Percentiles rank a stretch among this genome's conserved stretches.
Evolutionary conservation across 1,139 yeast genomes (phyloP).

Genomic region (Meyerozyma smithsonii): DNA sequence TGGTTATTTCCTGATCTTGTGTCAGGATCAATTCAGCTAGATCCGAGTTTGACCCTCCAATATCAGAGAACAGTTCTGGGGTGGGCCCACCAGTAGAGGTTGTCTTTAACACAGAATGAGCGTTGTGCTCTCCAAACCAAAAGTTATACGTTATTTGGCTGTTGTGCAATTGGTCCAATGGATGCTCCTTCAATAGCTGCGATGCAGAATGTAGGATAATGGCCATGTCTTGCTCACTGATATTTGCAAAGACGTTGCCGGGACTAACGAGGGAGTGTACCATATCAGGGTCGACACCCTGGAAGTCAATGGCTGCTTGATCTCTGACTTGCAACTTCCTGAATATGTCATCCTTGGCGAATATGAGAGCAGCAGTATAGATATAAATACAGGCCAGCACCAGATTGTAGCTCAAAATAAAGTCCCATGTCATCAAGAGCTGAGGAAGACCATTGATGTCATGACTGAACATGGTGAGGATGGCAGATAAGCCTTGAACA

Average conservation of each 20-base stretch:
- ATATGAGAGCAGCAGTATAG: constrained; percentile 49
- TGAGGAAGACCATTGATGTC: constrained; percentile 52
- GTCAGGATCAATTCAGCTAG: constrained; percentile 1
- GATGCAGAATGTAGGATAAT: constrained; percentile 34
- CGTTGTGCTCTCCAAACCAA: constrained; percentile 33
- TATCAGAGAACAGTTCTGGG: constrained; percentile 22
- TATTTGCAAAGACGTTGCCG: constrained; percentile 22
- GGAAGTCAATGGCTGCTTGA: constrained; percentile 11
- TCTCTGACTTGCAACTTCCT: constrained; percentile 16
- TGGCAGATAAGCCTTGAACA: constrained; percentile 64
- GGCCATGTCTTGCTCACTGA: constrained; percentile 29
- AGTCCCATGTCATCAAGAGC: constrained; percentile 59
- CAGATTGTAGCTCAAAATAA: constrained; percentile 45
- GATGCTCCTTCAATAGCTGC: constrained; percentile 23
- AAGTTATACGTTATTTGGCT: constrained; percentile 22
- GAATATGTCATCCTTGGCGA: constrained; percentile 37
- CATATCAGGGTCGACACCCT: constrained; percentile 34
- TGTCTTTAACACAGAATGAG: constrained; percentile 16
- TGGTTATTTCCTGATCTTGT: constrained; percentile 12
- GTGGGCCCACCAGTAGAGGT: constrained; percentile 12
- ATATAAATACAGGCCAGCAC: constrained; percentile 46
- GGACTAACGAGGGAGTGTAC: constrained; percentile 42
- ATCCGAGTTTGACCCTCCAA: constrained; percentile 17
- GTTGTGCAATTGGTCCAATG: constrained; percentile 23
- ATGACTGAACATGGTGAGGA: constrained; percentile 77